Evolutionary conservation across 2,329 filamentous ascomycete species (phyloP).

Genomic region (Apiospora marii): DNA sequence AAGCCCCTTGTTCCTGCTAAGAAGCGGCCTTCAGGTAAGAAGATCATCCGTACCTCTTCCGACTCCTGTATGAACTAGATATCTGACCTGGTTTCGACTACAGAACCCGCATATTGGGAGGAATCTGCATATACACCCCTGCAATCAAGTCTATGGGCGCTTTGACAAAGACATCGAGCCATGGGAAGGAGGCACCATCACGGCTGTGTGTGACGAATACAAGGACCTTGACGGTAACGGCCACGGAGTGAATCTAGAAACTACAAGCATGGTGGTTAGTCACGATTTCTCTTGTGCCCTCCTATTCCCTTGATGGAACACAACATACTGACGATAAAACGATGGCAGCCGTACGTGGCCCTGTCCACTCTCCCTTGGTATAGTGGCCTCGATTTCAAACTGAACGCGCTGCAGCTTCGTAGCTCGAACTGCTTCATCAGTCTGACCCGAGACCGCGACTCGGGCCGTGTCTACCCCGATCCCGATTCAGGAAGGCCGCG

Average conservation of each 20-base stretch:
- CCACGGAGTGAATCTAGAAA: slow-evolving; percentile 85
- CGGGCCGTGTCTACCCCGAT: slow-evolving; percentile 78
- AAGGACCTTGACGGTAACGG: slow-evolving; percentile 82
- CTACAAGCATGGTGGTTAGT: slow-evolving; percentile 71
- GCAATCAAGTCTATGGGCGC: slow-evolving; percentile 64
- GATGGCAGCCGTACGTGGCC: slow-evolving; percentile 65
- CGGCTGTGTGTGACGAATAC: slow-evolving; percentile 77
- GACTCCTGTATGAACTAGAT: no score
- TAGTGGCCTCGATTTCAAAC: slow-evolving; percentile 75
- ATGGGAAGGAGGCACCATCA: slow-evolving; percentile 83
- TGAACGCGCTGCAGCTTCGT: slow-evolving; percentile 71
- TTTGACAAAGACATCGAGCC: slow-evolving; percentile 75
- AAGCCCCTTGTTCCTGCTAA: slow-evolving; percentile 77
- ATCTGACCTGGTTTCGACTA: slow-evolving; percentile 33
- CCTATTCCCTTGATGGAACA: background rate
- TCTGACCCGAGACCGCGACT: slow-evolving; percentile 77
- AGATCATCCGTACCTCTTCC: slow-evolving; percentile 33
- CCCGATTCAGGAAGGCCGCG: slow-evolving; percentile 68
- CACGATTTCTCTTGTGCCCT: background rate
- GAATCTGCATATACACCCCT: slow-evolving; percentile 85
- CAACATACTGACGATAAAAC: slow-evolving; percentile 24
- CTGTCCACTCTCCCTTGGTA: slow-evolving; percentile 72
- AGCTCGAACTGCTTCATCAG: slow-evolving; percentile 77
- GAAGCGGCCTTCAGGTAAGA: slow-evolving; percentile 76
- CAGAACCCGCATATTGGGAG: slow-evolving; percentile 81